Conservation (phyloP, 1,139 yeast species). For the Geotrichum histeridarum region DNA sequence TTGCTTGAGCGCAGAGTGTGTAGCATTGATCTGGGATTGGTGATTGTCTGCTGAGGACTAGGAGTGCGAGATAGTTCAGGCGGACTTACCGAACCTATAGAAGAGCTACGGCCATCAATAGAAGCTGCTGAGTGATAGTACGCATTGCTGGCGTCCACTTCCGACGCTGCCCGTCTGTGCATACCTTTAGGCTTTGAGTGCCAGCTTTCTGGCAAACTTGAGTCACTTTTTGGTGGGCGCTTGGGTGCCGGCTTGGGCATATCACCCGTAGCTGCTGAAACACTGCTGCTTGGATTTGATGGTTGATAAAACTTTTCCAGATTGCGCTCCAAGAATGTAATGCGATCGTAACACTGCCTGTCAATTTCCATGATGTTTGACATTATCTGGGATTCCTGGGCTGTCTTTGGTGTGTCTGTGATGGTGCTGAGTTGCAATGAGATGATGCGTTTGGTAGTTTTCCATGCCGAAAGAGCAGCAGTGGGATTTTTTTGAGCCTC, state of each 20-base stretch:
- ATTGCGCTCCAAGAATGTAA: constrained; percentile 24
- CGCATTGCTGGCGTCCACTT: constrained; percentile 4
- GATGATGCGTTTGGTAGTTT: constrained; percentile 30
- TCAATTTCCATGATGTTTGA: constrained; percentile 36
- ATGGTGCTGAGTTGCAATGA: constrained; percentile 29
- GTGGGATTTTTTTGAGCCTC: constrained; percentile 33
- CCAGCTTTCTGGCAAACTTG: background rate
- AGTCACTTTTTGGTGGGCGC: constrained; percentile 2
- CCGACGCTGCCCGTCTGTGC: constrained; percentile 5
- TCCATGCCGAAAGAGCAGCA: constrained; percentile 34
- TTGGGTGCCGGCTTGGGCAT: background rate
- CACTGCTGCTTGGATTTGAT: background rate
- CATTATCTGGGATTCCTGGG: constrained; percentile 33
- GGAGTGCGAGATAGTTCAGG: constrained; percentile 9
- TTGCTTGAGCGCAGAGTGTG: constrained; percentile 26
- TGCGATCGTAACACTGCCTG: constrained; percentile 37
- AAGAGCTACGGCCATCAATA: constrained; percentile 1
- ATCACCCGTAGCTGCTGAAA: background rate
- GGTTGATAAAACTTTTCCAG: background rate
- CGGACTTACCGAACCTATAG: constrained; percentile 6
- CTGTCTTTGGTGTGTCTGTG: constrained; percentile 28
- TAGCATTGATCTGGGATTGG: constrained; percentile 22
- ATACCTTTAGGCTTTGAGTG: background rate
- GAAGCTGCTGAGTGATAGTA: constrained; percentile 16
- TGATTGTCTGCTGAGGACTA: background rate